Base-by-base conservation (phyloP, 2,329 filamentous ascomycete species). In the Fusarium sp. region DNA sequence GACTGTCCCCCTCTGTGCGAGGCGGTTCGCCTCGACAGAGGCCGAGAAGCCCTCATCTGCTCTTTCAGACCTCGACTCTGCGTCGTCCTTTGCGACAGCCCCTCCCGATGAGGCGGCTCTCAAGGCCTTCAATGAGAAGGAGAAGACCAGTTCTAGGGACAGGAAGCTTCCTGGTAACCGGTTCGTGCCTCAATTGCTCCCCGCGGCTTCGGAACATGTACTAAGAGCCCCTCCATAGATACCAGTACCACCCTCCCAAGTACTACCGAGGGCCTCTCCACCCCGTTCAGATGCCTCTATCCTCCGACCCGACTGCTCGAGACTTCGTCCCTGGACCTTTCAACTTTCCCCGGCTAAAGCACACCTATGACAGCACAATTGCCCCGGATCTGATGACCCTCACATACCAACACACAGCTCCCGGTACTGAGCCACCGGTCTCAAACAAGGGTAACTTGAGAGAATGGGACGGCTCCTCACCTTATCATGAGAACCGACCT, bases 251-350 rank as follows among this genome's bases (percentile, higher is more conserved):
- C 74, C 93, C 96, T 60, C 97, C 97, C 73, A 97, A 96, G 86
- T 99, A 95, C 89, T 92, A 98, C 84, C 94, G 96, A 80, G 97
- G 97, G 66, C 95, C 95, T 74, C 88, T 98, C 27, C 95, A 98
- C 82, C 97, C 97, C 60, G 91, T 98, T 79, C 95, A 98, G 85
- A 94, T 95, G 68, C 96, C 95, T n/a, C 89, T 91, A 42, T 90
- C 92, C 61, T 97, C 95, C 72, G 94, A 98, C 79, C 95, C 95
- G 1, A 90, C 93, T 31, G 98, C 97, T 68, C 93, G 97, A 81
- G 88, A 95, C 80, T 99, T 97, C 83, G 88, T 94, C 29, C 95
- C 97, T 1, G 97, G 97, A 0, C 97, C 97, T 2, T 99, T 98
- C 88, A 93, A 92, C 80, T 88, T 94, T 59, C 94, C 96, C 14